A percentile compares a stretch with the other conserved stretches of the same genome.
These are phyloP conservation scores for Eimeria necatrix DNA, from an alignment of 169 alveolate species.

Conservation along the genomic window DNA sequence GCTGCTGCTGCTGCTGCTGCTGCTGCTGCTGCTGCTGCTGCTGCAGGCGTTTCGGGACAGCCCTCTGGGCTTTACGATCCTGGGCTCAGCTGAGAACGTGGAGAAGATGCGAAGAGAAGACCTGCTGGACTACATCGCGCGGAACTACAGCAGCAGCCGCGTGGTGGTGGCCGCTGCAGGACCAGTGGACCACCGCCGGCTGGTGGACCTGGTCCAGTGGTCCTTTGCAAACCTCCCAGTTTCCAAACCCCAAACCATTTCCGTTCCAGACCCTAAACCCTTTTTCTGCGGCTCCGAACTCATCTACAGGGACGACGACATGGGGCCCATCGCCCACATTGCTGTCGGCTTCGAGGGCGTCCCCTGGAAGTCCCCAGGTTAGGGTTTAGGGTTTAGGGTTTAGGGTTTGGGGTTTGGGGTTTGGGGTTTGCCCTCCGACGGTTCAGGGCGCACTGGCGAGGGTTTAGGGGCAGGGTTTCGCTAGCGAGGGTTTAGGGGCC, in stretches of 20 bases:
- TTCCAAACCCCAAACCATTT: conserved; percentile 40
- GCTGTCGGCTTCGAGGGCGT: conserved; percentile 96
- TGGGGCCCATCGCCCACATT: conserved; percentile 93
- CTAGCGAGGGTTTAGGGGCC: too few relatives aligned
- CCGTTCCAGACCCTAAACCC: conserved; percentile 69
- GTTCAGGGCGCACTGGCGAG: too few relatives aligned
- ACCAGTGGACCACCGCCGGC: conserved; percentile 73
- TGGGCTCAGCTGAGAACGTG: conserved; percentile 94
- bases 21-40: too few relatives aligned
- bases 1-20: too few relatives aligned
- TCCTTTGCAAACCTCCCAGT: conserved; percentile 38
- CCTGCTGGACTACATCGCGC: conserved; percentile 91
- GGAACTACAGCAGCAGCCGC: conserved; percentile 95
- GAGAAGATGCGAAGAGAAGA: conserved; percentile 91
- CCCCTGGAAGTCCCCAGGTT: conserved; percentile 95
- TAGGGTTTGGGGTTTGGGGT: conserved; percentile 41
- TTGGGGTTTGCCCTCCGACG: not conserved
- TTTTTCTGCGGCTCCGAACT: conserved; percentile 80
- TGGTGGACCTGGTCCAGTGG: conserved; percentile 72
- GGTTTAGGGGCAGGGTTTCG: too few relatives aligned
- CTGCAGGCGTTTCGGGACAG: conserved; percentile 93
- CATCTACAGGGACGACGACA: conserved; percentile 85
- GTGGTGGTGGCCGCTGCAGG: conserved; percentile 85
- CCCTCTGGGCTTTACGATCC: conserved; percentile 95
- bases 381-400: conserved; percentile 49